These are phyloP conservation scores for Papiliotrema nemorosa DNA, from an alignment of 1,284 basidiomycete species.

Conservation along the genomic window DNA sequence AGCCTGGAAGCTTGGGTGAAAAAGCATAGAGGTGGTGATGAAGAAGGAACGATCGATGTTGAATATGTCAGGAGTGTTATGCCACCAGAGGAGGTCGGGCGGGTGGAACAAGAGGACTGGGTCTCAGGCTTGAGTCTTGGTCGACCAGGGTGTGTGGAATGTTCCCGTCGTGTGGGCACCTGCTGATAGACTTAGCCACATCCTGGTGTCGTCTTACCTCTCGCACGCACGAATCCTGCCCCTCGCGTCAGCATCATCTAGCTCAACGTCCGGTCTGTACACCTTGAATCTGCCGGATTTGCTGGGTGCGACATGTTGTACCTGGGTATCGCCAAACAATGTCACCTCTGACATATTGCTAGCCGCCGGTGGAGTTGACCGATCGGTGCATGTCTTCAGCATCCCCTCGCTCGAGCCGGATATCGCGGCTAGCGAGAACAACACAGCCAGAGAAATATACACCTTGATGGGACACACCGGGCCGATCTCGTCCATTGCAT, in stretches of 20 bases:
- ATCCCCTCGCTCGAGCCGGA: conserved; percentile 51
- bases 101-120: conserved; percentile 90
- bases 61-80: conserved; percentile 92
- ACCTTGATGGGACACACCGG: conserved; percentile 70
- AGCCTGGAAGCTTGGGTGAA: conserved; percentile 74
- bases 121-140: conserved; percentile 75
- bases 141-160: conserved; percentile 60
- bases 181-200: conserved; percentile 53
- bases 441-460: conserved; percentile 54
- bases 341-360: conserved; percentile 52
- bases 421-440: conserved; percentile 35
- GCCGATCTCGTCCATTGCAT: conserved; percentile 64
- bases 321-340: conserved; percentile 55
- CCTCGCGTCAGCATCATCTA: conserved; percentile 20
- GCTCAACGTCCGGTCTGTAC: conserved; percentile 25
- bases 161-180: not conserved
- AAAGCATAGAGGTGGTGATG: conserved; percentile 67
- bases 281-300: conserved; percentile 46
- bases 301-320: conserved; percentile 67
- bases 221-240: conserved; percentile 71
- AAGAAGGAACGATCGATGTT: conserved; percentile 73
- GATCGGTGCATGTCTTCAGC: conserved; percentile 64
- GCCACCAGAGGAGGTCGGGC: conserved; percentile 77
- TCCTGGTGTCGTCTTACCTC: conserved; percentile 77
- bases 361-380: conserved; percentile 78